Percentiles rank a stretch among this genome's conserved stretches.
phyloP scores from a whole-genome alignment of 176 grass and related monocot genomes.

The Triticum aestivum region IWGSC_CS_RefSeq_v2.1 NC_057797.1:709696374-709696873 shows the following conservation, averaged over 20 bases:
- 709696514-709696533: too few species aligned
- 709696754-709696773: neutral
- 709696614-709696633: neutral
- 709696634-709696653: neutral
- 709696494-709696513: neutral
- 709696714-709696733: neutral
- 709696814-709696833: neutral
- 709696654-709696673: neutral
- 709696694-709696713: neutral
- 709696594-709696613: neutral
- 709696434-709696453: neutral
- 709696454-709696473: neutral
- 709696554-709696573: too few species aligned
- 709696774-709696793: neutral
- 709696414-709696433: neutral
- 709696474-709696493: neutral
- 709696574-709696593: too few species aligned
- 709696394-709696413: neutral
- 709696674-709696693: neutral
- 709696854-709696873: too few species aligned
- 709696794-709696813: neutral
- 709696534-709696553: too few species aligned
- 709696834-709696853: too few species aligned
- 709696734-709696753: neutral
- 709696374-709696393: neutral